Evolutionary conservation across 2,329 filamentous ascomycete genomes (phyloP).

Genomic region (Hypoxylon sp.): DNA sequence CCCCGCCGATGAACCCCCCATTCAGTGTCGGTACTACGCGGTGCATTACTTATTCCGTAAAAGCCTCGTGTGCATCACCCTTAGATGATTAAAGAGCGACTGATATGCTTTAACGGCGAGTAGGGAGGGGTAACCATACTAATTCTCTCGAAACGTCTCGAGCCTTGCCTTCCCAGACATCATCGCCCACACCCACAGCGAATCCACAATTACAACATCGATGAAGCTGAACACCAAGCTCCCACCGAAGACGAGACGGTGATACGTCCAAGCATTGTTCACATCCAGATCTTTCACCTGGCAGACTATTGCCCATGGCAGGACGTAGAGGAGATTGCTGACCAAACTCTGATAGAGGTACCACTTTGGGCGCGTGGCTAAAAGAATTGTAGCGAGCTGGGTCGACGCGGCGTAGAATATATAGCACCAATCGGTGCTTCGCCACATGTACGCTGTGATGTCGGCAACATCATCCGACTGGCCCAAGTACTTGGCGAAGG

Average conservation of each 20-base stretch:
- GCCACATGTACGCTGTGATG: conserved; percentile 77
- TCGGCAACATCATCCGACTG: conserved; percentile 69
- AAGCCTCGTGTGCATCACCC: too few species aligned
- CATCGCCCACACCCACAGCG: conserved; percentile 67
- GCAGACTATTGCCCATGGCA: conserved; percentile 79
- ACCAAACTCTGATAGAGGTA: conserved; percentile 77
- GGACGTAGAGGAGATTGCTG: conserved; percentile 77
- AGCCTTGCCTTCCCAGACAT: conserved; percentile 61
- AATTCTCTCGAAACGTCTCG: conserved; percentile 53
- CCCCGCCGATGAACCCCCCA: too few species aligned
- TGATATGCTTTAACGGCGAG: not conserved
- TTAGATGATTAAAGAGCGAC: not conserved
- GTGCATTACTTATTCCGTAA: too few species aligned
- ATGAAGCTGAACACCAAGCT: conserved; percentile 78
- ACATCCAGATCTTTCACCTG: conserved; percentile 63
- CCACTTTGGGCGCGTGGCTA: conserved; percentile 75
- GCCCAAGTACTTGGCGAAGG: conserved; percentile 75
- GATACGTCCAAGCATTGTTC: conserved; percentile 76
- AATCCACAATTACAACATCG: conserved; percentile 66
- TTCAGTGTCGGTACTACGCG: too few species aligned
- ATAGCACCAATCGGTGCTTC: conserved; percentile 75
- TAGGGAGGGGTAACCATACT: not conserved
- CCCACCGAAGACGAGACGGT: conserved; percentile 76
- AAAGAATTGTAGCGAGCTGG: conserved; percentile 74
- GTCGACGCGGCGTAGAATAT: conserved; percentile 77